Conservation (phyloP, 345 rosid species). For the Euphorbia pulcherrima region DNA sequence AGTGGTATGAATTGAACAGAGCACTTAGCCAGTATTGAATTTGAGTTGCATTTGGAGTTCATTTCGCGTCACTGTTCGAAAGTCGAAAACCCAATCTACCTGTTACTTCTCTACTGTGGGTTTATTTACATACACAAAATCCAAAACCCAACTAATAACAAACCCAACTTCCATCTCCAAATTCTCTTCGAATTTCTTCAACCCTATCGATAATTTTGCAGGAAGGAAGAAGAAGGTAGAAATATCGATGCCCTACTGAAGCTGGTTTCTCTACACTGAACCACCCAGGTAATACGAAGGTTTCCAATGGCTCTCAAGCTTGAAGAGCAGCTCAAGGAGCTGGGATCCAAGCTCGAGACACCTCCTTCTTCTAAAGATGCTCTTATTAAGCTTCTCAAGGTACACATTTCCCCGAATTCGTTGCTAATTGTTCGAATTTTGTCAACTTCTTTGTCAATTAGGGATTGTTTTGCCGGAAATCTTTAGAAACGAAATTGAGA, state of each 20-base stretch:
- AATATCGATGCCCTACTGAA: constrained; percentile 12
- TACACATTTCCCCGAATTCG: constrained; percentile 24
- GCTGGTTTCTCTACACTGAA: background rate
- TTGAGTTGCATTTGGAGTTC: constrained; percentile 31
- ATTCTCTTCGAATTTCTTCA: background rate
- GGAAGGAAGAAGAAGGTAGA: background rate
- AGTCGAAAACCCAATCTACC: background rate
- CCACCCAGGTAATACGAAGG: constrained; percentile 11
- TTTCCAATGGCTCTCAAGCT: constrained; percentile 58
- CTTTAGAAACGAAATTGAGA: background rate
- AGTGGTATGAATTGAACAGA: too few relatives aligned
- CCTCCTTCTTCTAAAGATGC: constrained; percentile 71
- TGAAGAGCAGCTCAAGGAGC: constrained; percentile 61
- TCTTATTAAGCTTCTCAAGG: constrained; percentile 82
- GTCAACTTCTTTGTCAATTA: background rate
- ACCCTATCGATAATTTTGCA: constrained; percentile 19
- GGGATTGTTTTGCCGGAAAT: constrained; percentile 9
- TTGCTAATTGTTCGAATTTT: constrained; percentile 7
- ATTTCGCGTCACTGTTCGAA: constrained; percentile 39
- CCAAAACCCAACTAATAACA: background rate
- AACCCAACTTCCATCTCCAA: background rate
- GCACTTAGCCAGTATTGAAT: background rate
- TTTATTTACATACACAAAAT: too few relatives aligned
- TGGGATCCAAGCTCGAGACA: constrained; percentile 84
- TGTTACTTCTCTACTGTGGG: too few relatives aligned